Percentiles rank a stretch among this genome's conserved stretches.
Evolutionary conservation across 2,329 filamentous ascomycete species (phyloP).

Genomic region (Ambrosiella beaveri): DNA sequence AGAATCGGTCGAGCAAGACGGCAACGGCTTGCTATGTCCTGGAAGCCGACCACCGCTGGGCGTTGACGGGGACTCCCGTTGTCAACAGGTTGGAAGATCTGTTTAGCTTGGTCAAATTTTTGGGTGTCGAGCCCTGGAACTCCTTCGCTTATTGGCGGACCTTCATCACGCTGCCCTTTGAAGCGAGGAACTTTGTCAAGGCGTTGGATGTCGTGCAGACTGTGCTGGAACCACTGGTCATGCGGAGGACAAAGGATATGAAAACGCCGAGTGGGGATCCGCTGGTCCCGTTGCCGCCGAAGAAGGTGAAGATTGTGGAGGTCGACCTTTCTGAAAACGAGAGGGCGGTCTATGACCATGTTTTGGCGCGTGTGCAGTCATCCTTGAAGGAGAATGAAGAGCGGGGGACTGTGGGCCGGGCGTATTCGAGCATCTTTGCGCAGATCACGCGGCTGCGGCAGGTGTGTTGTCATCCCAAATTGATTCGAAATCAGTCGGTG

Average conservation of each 20-base stretch:
- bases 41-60: conserved; percentile 73
- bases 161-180: conserved; percentile 93
- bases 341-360: conserved; percentile 80
- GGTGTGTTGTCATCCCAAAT: conserved; percentile 79
- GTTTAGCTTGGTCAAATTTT: conserved; percentile 80
- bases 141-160: conserved; percentile 99
- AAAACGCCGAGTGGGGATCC: conserved; percentile 66
- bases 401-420: conserved; percentile 83
- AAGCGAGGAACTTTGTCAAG: conserved; percentile 83
- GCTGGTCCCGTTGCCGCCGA: conserved; percentile 66
- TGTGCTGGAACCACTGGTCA: conserved; percentile 84
- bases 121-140: conserved; percentile 92
- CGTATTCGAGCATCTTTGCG: conserved; percentile 91
- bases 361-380: conserved; percentile 65
- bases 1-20: conserved; percentile 77
- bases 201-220: conserved; percentile 95
- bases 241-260: conserved; percentile 95
- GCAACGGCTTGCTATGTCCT: conserved; percentile 90
- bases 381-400: conserved; percentile 77
- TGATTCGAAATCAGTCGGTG: conserved; percentile 71
- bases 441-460: conserved; percentile 87
- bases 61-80: conserved; percentile 85
- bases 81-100: conserved; percentile 91
- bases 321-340: conserved; percentile 75
- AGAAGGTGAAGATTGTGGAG: conserved; percentile 68